Conservation (phyloP, 768 basidiomycete genomes). For the Naematelia encephala region DNA sequence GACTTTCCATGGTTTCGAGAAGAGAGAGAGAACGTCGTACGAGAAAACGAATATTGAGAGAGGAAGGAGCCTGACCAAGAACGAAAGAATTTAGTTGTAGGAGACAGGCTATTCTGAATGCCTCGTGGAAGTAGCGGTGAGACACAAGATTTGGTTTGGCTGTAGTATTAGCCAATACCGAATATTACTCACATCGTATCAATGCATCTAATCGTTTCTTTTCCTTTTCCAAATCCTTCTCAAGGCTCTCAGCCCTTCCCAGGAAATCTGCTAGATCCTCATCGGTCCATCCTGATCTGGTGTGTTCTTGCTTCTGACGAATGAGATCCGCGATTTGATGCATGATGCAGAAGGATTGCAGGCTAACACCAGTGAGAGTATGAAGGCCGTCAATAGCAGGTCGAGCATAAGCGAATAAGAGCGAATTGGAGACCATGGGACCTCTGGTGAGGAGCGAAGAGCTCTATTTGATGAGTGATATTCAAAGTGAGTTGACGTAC, state of each 20-base stretch:
- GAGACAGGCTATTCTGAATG: constrained; percentile 33
- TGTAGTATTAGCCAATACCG: too few species aligned
- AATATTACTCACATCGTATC: too few species aligned
- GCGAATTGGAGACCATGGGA: constrained; percentile 17
- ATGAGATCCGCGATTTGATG: constrained; percentile 28
- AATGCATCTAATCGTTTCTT: constrained; percentile 25
- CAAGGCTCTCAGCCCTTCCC: constrained; percentile 20
- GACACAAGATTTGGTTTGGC: constrained; percentile 28
- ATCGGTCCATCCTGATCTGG: constrained; percentile 25
- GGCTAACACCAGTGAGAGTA: constrained; percentile 32
- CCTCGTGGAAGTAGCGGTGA: constrained; percentile 43
- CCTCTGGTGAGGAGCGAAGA: constrained; percentile 19
- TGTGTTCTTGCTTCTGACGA: constrained; percentile 12
- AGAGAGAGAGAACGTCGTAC: constrained; percentile 32
- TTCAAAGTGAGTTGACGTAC: constrained; percentile 12
- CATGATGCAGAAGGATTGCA: constrained; percentile 29
- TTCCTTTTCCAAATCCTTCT: constrained; percentile 24
- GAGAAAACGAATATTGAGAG: constrained; percentile 28
- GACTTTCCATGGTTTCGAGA: constrained; percentile 35
- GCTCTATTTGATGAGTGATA: constrained; percentile 13
- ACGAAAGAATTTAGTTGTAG: constrained; percentile 27
- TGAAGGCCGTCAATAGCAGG: constrained; percentile 17
- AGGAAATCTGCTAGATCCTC: constrained; percentile 29
- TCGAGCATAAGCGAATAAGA: constrained; percentile 11
- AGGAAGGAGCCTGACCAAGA: constrained; percentile 23